Percentiles rank a stretch among this genome's conserved stretches.
Evolutionary conservation across 2,329 filamentous ascomycete genomes (phyloP).

Genomic region (Lanzia echinophila): DNA sequence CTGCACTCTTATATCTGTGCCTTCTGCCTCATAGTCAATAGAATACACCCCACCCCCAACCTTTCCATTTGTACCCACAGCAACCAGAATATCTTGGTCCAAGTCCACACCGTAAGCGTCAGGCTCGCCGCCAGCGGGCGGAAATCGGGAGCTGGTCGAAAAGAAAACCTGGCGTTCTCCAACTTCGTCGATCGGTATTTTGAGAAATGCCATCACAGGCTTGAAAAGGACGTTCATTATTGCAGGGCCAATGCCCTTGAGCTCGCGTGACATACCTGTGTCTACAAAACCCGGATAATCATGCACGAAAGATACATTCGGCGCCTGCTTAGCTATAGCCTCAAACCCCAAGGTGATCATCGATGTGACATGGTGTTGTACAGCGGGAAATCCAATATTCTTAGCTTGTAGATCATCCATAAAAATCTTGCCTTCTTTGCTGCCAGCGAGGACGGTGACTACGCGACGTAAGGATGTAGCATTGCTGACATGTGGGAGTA

Average conservation of each 20-base stretch:
- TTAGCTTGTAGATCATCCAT: slow-evolving; percentile 35
- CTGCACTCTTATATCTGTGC: too few relatives aligned
- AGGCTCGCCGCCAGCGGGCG: slow-evolving; percentile 13
- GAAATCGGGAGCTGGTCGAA: slow-evolving; percentile 25
- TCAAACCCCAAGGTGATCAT: slow-evolving; percentile 44
- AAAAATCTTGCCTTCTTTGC: slow-evolving; percentile 43
- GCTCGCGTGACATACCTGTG: slow-evolving; percentile 35
- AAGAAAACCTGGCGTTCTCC: slow-evolving; percentile 25
- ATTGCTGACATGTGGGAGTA: slow-evolving; percentile 46
- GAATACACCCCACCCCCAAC: slow-evolving; percentile 21
- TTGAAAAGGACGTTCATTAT: slow-evolving; percentile 5
- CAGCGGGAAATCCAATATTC: slow-evolving; percentile 12
- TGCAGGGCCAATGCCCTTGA: slow-evolving; percentile 18
- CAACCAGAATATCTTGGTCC: not conserved
- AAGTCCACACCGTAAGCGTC: slow-evolving; percentile 3
- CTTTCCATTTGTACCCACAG: slow-evolving; percentile 13
- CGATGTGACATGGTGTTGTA: slow-evolving; percentile 22
- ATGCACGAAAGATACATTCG: slow-evolving; percentile 43
- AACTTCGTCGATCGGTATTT: slow-evolving; percentile 19
- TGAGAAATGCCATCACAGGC: too few relatives aligned
- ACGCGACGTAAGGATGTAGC: slow-evolving; percentile 35
- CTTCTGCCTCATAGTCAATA: too few relatives aligned
- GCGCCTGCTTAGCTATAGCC: slow-evolving; percentile 40
- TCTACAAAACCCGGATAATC: slow-evolving; percentile 42
- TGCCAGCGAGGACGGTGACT: slow-evolving; percentile 44